A percentile compares a stretch with the other conserved stretches of the same genome.
phyloP scores from a whole-genome alignment of 2,329 filamentous ascomycete genomes.

The Tolypocladium tundrense region DNA sequence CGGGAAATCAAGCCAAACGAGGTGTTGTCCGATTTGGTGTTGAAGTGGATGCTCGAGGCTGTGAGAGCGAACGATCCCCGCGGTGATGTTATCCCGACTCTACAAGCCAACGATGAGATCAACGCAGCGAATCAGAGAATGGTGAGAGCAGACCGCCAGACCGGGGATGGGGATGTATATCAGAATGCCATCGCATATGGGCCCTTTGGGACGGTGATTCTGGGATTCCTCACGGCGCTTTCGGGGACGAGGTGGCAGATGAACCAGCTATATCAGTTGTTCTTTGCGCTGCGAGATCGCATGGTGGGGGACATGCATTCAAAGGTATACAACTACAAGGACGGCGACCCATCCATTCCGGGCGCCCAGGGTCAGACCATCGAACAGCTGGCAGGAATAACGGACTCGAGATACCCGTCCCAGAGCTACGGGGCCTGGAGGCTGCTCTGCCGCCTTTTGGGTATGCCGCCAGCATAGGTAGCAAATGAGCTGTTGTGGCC shows the following conservation, averaged over 20 bases:
- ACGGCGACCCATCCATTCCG: neutral
- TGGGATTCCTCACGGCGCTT: neutral
- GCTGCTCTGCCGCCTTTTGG: neutral
- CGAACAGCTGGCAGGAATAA: neutral
- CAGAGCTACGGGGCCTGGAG: neutral
- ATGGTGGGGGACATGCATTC: neutral
- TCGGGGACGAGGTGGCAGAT: neutral
- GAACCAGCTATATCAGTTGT: neutral
- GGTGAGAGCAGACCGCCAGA: neutral
- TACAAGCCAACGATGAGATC: neutral
- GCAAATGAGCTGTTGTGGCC: neutral
- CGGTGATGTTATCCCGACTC: neutral
- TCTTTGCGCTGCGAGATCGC: neutral
- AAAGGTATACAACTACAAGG: neutral
- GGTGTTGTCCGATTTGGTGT: constrained; percentile 8
- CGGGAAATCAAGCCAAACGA: constrained; percentile 10
- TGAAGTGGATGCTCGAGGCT: constrained; percentile 11
- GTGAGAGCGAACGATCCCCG: constrained; percentile 3
- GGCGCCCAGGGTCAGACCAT: neutral
- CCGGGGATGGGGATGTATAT: neutral
- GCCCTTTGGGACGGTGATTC: neutral
- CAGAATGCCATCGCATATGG: neutral
- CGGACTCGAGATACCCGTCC: neutral
- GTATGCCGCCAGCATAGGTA: neutral
- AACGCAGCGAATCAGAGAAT: neutral